Evolutionary conservation across 2,329 filamentous ascomycete genomes (phyloP), one percentile per base, ranked within the genome.

Genomic region (Lasiodiplodia sp.): DNA sequence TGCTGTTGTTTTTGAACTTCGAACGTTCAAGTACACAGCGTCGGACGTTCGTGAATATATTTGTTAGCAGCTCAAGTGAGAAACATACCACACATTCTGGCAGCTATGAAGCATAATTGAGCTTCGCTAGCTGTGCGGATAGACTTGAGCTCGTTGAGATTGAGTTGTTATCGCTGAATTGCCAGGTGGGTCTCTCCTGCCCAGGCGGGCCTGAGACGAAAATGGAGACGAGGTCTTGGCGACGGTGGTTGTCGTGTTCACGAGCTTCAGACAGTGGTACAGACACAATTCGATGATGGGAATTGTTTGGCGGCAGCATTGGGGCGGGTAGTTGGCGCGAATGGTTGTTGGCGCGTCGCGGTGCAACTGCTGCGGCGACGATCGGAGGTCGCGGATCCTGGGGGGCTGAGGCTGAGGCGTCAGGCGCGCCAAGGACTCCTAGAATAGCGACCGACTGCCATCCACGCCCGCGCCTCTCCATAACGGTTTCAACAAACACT

Each of bases 391-490:
- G 40, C 40, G n/a, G 65, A 23, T 37, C n/a, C 16, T 56, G 52
- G 53, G 38, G 40, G 64, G 18, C 16, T 44, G 49, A 23, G 49
- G 44, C 37, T 51, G 63, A 44, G 63, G 38, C 49, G 51, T 66
- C 49, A 56, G 52, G 63, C 64, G 34, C 53, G 44, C 53, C 28
- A 60, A 64, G 60, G n/a, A 58, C 53, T 64, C 65, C 66, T 53
- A 68, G 57, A 52, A 63, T 53, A 55, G 66, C 66, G 55, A 60
- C 44, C 44, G 44, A 21, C 56, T 44, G 56, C 66, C 47, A 60
- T 44, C 66, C 55, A 47, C 40, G 28, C 56, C 47, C 66, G 49
- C 66, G 66, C 49, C 66, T 68, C 66, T 68, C 66, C 56, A 53
- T 58, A 34, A 31, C 66, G 31, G 52, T 23, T 25, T 38, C 47